These are phyloP conservation scores for Fusarium sp. DNA, from an alignment of 2,329 filamentous ascomycete species.

Conservation along the genomic window DNA sequence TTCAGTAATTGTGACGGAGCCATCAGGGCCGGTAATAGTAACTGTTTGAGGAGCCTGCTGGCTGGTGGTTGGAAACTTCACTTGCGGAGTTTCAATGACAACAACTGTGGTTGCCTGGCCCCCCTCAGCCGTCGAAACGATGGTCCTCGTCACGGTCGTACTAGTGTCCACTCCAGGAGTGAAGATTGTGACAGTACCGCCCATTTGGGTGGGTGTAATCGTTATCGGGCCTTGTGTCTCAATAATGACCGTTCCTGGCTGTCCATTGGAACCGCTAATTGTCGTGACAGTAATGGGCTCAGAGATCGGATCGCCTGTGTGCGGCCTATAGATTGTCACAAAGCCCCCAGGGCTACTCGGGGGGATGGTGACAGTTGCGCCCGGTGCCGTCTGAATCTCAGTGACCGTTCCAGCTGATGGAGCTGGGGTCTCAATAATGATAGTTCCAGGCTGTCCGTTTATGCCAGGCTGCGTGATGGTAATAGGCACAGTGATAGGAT, in stretches of 20 bases:
- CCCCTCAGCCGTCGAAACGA: constrained; percentile 11
- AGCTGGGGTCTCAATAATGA: constrained; percentile 30
- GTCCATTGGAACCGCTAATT: constrained; percentile 20
- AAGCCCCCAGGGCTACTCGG: constrained; percentile 14
- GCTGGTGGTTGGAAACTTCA: constrained; percentile 15
- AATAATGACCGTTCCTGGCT: constrained; percentile 31
- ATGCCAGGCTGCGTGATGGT: constrained; percentile 29
- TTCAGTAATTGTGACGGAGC: constrained; percentile 6
- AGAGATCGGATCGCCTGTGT: constrained; percentile 18
- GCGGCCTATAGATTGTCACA: constrained; percentile 25
- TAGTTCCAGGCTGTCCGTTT: constrained; percentile 29
- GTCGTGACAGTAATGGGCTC: constrained; percentile 28
- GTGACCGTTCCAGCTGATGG: constrained; percentile 11
- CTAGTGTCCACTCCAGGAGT: constrained; percentile 18
- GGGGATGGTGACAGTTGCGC: constrained; percentile 19
- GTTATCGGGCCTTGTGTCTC: constrained; percentile 30
- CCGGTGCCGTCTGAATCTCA: constrained; percentile 3
- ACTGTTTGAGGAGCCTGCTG: neutral
- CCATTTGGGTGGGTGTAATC: constrained; percentile 11
- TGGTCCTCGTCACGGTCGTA: constrained; percentile 22
- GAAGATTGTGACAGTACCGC: constrained; percentile 23
- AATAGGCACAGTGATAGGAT: constrained; percentile 29
- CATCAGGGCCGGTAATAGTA: constrained; percentile 8
- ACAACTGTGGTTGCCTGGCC: constrained; percentile 14
- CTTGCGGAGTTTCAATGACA: constrained; percentile 21